Conservation (phyloP, 2,329 filamentous ascomycete species). For the Clonostachys chloroleuca region DNA sequence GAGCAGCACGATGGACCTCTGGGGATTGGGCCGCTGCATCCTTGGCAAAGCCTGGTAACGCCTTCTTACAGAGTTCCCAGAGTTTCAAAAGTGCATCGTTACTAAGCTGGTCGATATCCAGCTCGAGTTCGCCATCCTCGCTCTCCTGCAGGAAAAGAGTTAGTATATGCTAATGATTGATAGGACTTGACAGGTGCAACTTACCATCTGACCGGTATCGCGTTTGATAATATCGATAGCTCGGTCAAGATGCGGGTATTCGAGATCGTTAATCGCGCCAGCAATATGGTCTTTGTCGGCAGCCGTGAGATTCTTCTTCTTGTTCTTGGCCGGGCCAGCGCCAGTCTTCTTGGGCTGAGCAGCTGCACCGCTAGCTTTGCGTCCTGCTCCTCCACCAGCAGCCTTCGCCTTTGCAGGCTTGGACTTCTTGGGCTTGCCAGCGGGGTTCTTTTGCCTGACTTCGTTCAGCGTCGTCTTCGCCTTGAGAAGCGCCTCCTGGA, state of each 20-base stretch:
- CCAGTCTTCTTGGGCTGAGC: conserved; percentile 23
- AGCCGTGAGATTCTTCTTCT: conserved; percentile 56
- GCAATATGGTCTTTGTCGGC: conserved; percentile 91
- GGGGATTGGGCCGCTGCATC: conserved; percentile 20
- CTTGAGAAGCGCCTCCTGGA: conserved; percentile 69
- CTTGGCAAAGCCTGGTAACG: conserved; percentile 32
- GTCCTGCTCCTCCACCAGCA: conserved; percentile 26
- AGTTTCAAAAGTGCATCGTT: conserved; percentile 50
- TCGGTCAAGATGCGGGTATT: conserved; percentile 70
- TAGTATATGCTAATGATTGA: not conserved
- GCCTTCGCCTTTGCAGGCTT: conserved; percentile 57
- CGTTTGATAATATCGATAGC: conserved; percentile 88
- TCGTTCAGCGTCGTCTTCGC: conserved; percentile 62
- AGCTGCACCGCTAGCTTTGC: conserved; percentile 33
- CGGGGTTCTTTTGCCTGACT: conserved; percentile 43
- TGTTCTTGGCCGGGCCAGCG: conserved; percentile 33
- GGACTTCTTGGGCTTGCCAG: conserved; percentile 56
- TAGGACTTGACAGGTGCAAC: conserved; percentile 21
- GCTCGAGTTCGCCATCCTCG: conserved; percentile 52
- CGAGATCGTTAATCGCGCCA: conserved; percentile 75
- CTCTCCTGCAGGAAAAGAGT: conserved; percentile 40
- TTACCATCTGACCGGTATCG: conserved; percentile 73
- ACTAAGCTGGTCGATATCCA: conserved; percentile 55
- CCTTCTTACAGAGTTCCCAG: conserved; percentile 39
- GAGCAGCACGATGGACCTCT: conserved; percentile 17